Evolutionary conservation across 768 basidiomycete genomes (phyloP), one percentile per base, ranked within the genome.

Genomic region (Kwoniella mangroviensis): DNA sequence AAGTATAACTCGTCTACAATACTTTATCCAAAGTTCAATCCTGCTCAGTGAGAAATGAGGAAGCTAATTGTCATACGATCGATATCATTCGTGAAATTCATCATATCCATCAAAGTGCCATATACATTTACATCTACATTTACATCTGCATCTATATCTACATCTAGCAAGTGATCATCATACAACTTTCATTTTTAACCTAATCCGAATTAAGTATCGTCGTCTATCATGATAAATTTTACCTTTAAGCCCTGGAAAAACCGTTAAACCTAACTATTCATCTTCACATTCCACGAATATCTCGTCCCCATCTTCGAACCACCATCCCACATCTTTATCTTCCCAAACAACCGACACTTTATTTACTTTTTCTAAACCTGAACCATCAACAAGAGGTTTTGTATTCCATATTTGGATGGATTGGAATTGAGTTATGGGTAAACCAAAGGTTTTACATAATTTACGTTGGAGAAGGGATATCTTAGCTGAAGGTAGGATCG

Each of bases 221-320:
- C 34, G 9, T 34, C 34, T 7, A 34, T 34, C 34, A 34, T 34
- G 34, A 34, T 34, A 7, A 34, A 34, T 34, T 7, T 34, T 34
- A 34, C 34, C 34, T 7, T 7, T 7, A 7, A 34, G 34, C 34
- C 34, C 34, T 34, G 9, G 6, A 34, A 34, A 34, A 34, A 7
- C 34, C 9, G 34, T 34, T 24, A 54, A 24, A 40, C 58, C 17
- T 41, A 40, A 49, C 17, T 41, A 19, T 22, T n/a, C n/a, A 22
- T 22, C 60, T 6, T 43, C 24, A 56, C 42, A 17, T 17, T 75
- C 69, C 4, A 60, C 74, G 12, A 71, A 68, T 9, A 75, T 51
- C 24, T 58, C 70, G 61, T 78, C 76, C 24, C 71, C 74, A 68
- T 70, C 70, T 9, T 40, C 63, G 49, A 77, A 68, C 72, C 75